These are phyloP conservation scores for Blastobotrys mokoenaii DNA, from an alignment of 805 yeast species.

Conservation along the genomic window DNA sequence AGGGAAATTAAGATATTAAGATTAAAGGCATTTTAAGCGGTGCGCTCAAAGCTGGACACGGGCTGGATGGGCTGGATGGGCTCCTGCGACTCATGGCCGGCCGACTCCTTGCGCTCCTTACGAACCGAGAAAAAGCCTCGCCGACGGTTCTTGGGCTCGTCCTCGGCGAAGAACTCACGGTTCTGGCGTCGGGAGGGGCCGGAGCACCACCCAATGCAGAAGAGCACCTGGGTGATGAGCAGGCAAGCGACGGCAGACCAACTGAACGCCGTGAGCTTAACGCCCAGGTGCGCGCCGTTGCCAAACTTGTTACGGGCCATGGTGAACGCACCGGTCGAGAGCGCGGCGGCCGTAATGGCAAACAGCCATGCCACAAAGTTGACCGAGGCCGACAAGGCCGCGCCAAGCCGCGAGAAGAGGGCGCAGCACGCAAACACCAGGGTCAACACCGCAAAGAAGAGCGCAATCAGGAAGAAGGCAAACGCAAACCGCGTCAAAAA, in stretches of 20 bases:
- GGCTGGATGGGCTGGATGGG: constrained; percentile 3
- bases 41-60: constrained; percentile 7
- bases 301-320: constrained; percentile 64
- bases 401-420: constrained; percentile 19
- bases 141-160: not conserved
- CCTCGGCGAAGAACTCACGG: not conserved
- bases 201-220: constrained; percentile 9
- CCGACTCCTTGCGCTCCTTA: constrained; percentile 1
- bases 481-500: constrained; percentile 62
- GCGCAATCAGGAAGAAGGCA: constrained; percentile 52
- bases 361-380: constrained; percentile 21
- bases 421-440: constrained; percentile 30
- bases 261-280: constrained; percentile 43
- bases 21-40: not conserved
- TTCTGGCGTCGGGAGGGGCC: constrained; percentile 1
- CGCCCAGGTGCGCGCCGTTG: constrained; percentile 26
- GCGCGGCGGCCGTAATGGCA: constrained; percentile 47
- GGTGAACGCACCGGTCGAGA: constrained; percentile 72
- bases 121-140: constrained; percentile 9
- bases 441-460: constrained; percentile 45
- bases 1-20: not conserved
- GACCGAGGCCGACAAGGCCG: constrained; percentile 21
- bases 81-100: constrained; percentile 3
- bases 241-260: constrained; percentile 46
- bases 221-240: constrained; percentile 20